Conservation (phyloP, 1,139 yeast species). For the Geotrichum aggregatum region DNA sequence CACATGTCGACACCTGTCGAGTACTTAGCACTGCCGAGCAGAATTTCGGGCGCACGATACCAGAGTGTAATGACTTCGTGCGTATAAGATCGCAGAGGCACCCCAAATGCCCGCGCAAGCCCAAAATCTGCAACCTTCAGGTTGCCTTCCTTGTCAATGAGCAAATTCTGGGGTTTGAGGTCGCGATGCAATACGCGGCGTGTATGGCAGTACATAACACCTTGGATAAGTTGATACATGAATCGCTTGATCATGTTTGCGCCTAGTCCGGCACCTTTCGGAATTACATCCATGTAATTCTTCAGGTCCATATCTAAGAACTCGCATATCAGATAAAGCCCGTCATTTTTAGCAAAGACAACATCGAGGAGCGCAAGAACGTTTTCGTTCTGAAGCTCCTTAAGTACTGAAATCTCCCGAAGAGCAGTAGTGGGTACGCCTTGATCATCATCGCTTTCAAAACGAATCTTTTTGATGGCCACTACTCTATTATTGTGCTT, state of each 20-base stretch:
- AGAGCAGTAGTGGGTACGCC: conserved; percentile 98
- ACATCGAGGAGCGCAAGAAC: conserved; percentile 88
- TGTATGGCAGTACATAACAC: conserved; percentile 90
- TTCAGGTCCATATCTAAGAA: conserved; percentile 89
- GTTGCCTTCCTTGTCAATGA: conserved; percentile 92
- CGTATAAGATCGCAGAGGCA: conserved; percentile 90
- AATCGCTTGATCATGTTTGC: conserved; percentile 86
- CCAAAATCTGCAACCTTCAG: conserved; percentile 96
- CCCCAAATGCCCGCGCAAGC: conserved; percentile 93
- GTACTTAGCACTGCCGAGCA: conserved; percentile 93
- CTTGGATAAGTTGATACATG: conserved; percentile 86
- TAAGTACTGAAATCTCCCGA: conserved; percentile 86
- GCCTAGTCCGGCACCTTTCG: conserved; percentile 86
- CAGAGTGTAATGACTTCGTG: conserved; percentile 97
- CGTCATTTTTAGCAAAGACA: conserved; percentile 84
- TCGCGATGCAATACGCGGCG: conserved; percentile 95
- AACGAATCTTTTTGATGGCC: conserved; percentile 87
- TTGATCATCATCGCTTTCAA: conserved; percentile 87
- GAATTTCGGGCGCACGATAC: conserved; percentile 96
- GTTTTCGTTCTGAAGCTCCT: conserved; percentile 88
- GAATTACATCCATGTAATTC: conserved; percentile 93
- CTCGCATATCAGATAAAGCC: conserved; percentile 87
- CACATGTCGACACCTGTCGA: conserved; percentile 98
- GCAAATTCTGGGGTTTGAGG: conserved; percentile 89
- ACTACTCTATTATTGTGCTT: conserved; percentile 86